Base-by-base conservation (phyloP, 306 rosid species). In the Fragaria vesca region DNA sequence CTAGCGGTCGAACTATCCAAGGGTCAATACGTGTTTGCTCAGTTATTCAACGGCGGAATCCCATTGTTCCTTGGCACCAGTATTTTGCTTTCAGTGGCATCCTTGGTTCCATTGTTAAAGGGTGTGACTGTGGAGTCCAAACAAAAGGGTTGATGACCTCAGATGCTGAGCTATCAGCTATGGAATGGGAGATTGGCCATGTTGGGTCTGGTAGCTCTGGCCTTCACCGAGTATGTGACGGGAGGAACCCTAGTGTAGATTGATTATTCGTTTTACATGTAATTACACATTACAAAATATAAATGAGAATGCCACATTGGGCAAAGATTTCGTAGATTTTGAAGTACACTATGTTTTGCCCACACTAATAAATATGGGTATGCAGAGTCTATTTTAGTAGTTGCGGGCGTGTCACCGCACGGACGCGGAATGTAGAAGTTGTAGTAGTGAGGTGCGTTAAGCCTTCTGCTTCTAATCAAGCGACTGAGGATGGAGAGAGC, bases 141-240 rank as follows among this genome's bases (percentile, higher is more conserved):
- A 0, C 95, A 0, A 52, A 81, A 2, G 84, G 87, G 18, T 1
- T 87, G 4, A 87, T 88, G 93, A 73, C 87, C 4, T 90, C 95
- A 0, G 78, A 88, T 57, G 97, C 93, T 0, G 93, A 92, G 79
- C 3, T 90, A 2, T 90, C 95, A 92, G 79, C 3, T 90, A 2
- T 90, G 97, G 95, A 90, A 92, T 74, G 95, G 95, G 4, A 88
- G 94, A 42, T 40, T 87, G 30, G 97, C 97, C 3, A 88, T 88
- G 97, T 76, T 89, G 81, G 97, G 97, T 8, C 72, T 89, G 24
- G 60, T 89, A 8, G 94, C 97, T 1, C 52, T 91, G 4, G 91
- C 96, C 2, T 63, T 86, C 24, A 91, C 93, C 0, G 96, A 91
- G 54, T 91, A 43, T 81, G 81, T 90, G 0, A 91, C 83, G 68